These are phyloP conservation scores for Pterocarpus macrocarpus DNA, from an alignment of 306 rosid species.

Conservation along the genomic window DNA sequence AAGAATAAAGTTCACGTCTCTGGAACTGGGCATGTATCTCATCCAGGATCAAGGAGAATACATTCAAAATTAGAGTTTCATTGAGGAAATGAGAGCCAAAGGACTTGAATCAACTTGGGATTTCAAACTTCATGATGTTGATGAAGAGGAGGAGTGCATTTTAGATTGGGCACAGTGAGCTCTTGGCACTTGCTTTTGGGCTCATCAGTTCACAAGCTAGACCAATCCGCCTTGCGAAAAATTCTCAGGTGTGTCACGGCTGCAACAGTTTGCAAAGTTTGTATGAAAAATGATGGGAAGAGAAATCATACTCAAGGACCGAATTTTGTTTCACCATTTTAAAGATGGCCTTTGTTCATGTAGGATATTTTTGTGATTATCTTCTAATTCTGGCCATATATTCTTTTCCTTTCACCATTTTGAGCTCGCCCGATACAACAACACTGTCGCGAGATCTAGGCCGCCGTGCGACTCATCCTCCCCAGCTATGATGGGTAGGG, in stretches of 20 bases:
- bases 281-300: conserved; percentile 57
- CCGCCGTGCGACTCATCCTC: too few relatives aligned
- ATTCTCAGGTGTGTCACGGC: conserved; percentile 59
- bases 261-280: conserved; percentile 70
- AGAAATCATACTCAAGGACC: conserved; percentile 77
- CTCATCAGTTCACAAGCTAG: conserved; percentile 64
- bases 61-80: conserved; percentile 60
- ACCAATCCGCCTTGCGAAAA: conserved; percentile 64
- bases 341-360: conserved; percentile 73
- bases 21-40: conserved; percentile 76
- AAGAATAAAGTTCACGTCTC: conserved; percentile 74
- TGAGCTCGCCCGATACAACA: neutral
- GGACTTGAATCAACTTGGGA: conserved; percentile 51
- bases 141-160: conserved; percentile 77
- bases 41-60: conserved; percentile 66
- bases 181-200: conserved; percentile 74
- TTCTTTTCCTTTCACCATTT: neutral
- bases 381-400: neutral
- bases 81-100: conserved; percentile 64
- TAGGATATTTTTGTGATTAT: conserved; percentile 56
- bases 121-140: conserved; percentile 69
- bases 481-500: too few relatives aligned
- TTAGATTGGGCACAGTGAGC: conserved; percentile 69
- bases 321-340: conserved; percentile 71
- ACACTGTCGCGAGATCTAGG: too few relatives aligned